Base-by-base conservation (phyloP, 345 rosid species). In the Capsella bursapastoris region DNA sequence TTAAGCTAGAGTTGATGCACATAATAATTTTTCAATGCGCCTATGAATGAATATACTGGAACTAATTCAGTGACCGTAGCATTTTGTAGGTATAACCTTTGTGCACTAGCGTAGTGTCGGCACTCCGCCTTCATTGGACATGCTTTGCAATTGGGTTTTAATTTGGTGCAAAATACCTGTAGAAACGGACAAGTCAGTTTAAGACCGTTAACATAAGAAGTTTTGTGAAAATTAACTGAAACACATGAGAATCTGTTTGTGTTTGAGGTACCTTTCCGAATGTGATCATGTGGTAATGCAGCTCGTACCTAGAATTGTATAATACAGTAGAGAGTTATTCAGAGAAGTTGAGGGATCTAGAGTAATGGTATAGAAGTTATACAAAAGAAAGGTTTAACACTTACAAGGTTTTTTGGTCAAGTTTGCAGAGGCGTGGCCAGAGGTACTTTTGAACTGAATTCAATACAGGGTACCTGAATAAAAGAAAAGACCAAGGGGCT, bases 41-140 rank as follows among this genome's bases (percentile, higher is more conserved):
- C 13, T 37, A 38, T 38, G 12, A 22, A 22, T 22, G 25, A 22
- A 38, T 38, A 8, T 38, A 38, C 43, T 38, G 13, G 12, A 38
- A 38, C 43, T 38, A 41, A 41, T 45, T 31, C 34, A 37, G 6
- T 37, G 37, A 37, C 40, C n/a, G 44, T 15, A 70, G 38, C 25
- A 4, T 37, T 59, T 59, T 37, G 48, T 58, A 15, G n/a, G 18
- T 29, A 18, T 77, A 35, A 90, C 98, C 97, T 93, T 81, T 78
- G 82, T 76, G 96, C 97, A 81, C 98, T 93, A 15, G 98, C 90
- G 73, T 90, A 93, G 64, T 93, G 97, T 76, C 91, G 82, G 76
- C 98, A 93, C 63, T 91, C 98, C 60, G 90, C 89, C 75, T 93
- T 86, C 94, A 89, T 83, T 35, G 97, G 97, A 77, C 98, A 93